Evolutionary conservation across 768 basidiomycete species (phyloP).

Genomic region (Xerocomellus dryophilus): DNA sequence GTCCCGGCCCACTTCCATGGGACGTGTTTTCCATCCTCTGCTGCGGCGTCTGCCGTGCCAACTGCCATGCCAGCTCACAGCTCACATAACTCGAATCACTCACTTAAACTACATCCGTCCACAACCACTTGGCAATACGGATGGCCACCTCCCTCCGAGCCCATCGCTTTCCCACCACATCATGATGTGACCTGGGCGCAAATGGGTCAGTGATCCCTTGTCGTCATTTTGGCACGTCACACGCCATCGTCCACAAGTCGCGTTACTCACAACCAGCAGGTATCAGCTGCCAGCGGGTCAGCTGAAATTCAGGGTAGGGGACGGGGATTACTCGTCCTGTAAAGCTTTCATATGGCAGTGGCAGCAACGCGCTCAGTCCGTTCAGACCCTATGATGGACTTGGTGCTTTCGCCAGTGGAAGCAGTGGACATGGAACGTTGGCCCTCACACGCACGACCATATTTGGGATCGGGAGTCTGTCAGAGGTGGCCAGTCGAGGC

Average conservation of each 20-base stretch:
- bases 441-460: not conserved
- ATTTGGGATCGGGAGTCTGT: not conserved
- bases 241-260: constrained; percentile 13
- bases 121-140: constrained; percentile 2
- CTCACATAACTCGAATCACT: constrained; percentile 1
- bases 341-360: constrained; percentile 22
- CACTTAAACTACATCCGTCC: constrained; percentile 14
- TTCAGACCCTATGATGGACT: not conserved
- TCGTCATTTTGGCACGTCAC: constrained; percentile 15
- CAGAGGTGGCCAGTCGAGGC: not conserved
- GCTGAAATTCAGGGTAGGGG: constrained; percentile 27
- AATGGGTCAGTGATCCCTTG: constrained; percentile 15
- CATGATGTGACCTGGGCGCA: constrained; percentile 20
- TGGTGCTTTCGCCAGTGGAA: not conserved
- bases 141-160: constrained; percentile 14
- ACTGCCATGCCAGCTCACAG: constrained; percentile 15
- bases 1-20: not conserved
- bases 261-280: constrained; percentile 8
- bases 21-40: not conserved
- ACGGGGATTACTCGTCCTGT: constrained; percentile 33
- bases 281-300: constrained; percentile 15
- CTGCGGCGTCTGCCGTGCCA: constrained; percentile 1
- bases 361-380: constrained; percentile 8
- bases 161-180: constrained; percentile 18
- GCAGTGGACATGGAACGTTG: not conserved